phyloP scores from a whole-genome alignment of 495 filamentous ascomycete species.

The Cercophora newfieldiana region DNA sequence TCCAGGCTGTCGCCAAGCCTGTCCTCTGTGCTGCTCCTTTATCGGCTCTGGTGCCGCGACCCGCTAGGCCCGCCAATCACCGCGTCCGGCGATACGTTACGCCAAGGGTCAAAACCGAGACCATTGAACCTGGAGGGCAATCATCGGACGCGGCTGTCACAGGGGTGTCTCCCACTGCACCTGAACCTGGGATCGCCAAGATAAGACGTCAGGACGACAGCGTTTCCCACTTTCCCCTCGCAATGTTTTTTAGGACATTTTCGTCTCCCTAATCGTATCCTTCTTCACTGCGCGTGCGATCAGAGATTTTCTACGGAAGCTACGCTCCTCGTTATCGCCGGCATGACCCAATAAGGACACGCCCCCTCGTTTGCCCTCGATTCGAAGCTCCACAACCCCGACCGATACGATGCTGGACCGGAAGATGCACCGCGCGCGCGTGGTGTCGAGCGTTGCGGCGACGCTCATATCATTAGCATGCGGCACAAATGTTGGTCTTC shows the following conservation, averaged over 20 bases:
- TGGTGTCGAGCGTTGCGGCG: slow-evolving; percentile 80
- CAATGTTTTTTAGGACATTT: background rate
- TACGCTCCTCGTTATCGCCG: background rate
- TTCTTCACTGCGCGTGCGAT: background rate
- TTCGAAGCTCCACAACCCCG: background rate
- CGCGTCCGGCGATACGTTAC: background rate
- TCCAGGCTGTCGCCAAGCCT: background rate
- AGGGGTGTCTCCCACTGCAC: slow-evolving; percentile 9
- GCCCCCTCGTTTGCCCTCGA: background rate
- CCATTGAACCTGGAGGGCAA: slow-evolving; percentile 8
- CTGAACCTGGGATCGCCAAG: slow-evolving; percentile 2
- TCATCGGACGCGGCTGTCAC: slow-evolving; percentile 23
- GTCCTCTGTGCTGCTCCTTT: slow-evolving; percentile 13
- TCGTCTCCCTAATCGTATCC: background rate
- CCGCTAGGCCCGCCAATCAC: slow-evolving; percentile 12
- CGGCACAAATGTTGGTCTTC: slow-evolving; percentile 75
- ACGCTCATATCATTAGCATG: slow-evolving; percentile 84
- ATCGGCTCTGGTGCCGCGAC: slow-evolving; percentile 14
- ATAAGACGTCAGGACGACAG: slow-evolving; percentile 14
- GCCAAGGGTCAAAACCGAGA: slow-evolving; percentile 17
- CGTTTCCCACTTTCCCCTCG: background rate
- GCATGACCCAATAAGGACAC: slow-evolving; percentile 12
- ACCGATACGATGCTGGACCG: slow-evolving; percentile 32
- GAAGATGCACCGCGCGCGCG: slow-evolving; percentile 54
- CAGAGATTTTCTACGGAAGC: background rate